Evolutionary conservation across 495 filamentous ascomycete genomes (phyloP).

Genomic region (Baudoinia panamericana): DNA sequence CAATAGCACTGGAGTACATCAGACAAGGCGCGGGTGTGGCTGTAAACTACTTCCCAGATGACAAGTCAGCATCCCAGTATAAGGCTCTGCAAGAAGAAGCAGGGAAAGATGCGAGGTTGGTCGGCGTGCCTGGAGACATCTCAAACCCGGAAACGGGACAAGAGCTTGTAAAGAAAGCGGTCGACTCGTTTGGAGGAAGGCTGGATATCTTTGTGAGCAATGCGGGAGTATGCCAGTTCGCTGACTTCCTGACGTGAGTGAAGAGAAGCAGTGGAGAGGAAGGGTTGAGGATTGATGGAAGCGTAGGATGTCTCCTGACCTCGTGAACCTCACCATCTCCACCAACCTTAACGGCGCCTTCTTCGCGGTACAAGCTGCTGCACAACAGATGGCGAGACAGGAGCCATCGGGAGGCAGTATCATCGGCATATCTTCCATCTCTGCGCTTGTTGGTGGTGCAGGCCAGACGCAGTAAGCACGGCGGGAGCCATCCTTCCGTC

Average conservation of each 20-base stretch:
- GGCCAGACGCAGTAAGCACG: constrained; percentile 67
- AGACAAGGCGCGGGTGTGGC: constrained; percentile 29
- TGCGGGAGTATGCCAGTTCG: constrained; percentile 75
- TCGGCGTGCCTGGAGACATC: constrained; percentile 31
- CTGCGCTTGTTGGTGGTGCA: constrained; percentile 70
- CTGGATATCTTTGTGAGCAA: constrained; percentile 80
- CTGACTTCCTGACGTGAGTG: constrained; percentile 58
- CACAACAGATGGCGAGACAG: constrained; percentile 55
- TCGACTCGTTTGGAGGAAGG: constrained; percentile 38
- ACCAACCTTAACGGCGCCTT: constrained; percentile 83
- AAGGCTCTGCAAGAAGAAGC: constrained; percentile 24
- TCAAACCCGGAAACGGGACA: constrained; percentile 28
- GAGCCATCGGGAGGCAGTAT: constrained; percentile 55
- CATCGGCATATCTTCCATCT: constrained; percentile 73
- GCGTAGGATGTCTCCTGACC: constrained; percentile 40
- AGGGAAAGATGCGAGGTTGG: constrained; percentile 13
- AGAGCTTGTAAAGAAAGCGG: constrained; percentile 24
- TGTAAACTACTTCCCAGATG: constrained; percentile 31
- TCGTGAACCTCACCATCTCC: constrained; percentile 50
- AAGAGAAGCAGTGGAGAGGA: constrained; percentile 6
- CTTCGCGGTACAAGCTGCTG: constrained; percentile 71
- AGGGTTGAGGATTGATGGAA: background rate
- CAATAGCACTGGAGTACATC: constrained; percentile 32
- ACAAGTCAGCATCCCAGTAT: constrained; percentile 25
- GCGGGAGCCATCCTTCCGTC: too few species aligned